Percentiles rank a stretch among this genome's conserved stretches.
Evolutionary conservation across 257 asterid species (phyloP).

Genomic region (Euphrasia confusa): DNA sequence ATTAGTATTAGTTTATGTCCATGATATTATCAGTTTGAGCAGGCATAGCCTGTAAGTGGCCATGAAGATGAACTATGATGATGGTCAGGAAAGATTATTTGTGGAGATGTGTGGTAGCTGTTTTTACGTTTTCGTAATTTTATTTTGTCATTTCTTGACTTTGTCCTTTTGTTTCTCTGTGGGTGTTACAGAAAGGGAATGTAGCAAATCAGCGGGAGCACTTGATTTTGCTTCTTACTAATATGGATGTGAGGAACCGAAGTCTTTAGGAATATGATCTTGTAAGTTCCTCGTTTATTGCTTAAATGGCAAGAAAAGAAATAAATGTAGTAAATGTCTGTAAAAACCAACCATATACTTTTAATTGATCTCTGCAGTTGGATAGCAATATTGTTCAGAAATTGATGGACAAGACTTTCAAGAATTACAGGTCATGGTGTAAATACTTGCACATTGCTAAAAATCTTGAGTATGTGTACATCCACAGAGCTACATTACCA

Average conservation of each 20-base stretch:
- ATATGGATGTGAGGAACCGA: slow-evolving; percentile 77
- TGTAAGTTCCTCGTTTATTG: slow-evolving; percentile 37
- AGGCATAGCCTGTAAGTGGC: background rate
- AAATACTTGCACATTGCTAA: slow-evolving; percentile 49
- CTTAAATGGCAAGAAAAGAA: slow-evolving; percentile 19
- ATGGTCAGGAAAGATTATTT: background rate
- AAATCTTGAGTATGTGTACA: too few species aligned
- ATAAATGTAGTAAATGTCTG: background rate
- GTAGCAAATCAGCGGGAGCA: slow-evolving; percentile 98
- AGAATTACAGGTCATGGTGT: slow-evolving; percentile 89
- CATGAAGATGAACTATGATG: background rate
- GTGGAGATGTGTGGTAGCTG: background rate
- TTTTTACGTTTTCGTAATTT: slow-evolving; percentile 4
- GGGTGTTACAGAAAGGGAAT: slow-evolving; percentile 81
- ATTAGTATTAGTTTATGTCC: background rate
- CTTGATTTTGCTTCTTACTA: slow-evolving; percentile 88
- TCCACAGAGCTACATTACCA: too few species aligned
- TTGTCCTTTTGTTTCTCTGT: slow-evolving; percentile 26
- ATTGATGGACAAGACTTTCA: slow-evolving; percentile 68
- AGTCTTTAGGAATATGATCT: slow-evolving; percentile 45
- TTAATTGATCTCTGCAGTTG: slow-evolving; percentile 39
- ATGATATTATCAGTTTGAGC: background rate
- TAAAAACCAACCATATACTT: background rate
- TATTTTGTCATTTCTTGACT: slow-evolving; percentile 20
- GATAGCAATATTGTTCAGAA: slow-evolving; percentile 48